Evolutionary conservation across 495 filamentous ascomycete genomes (phyloP).

Genomic region (Aspergillus baeticus): DNA sequence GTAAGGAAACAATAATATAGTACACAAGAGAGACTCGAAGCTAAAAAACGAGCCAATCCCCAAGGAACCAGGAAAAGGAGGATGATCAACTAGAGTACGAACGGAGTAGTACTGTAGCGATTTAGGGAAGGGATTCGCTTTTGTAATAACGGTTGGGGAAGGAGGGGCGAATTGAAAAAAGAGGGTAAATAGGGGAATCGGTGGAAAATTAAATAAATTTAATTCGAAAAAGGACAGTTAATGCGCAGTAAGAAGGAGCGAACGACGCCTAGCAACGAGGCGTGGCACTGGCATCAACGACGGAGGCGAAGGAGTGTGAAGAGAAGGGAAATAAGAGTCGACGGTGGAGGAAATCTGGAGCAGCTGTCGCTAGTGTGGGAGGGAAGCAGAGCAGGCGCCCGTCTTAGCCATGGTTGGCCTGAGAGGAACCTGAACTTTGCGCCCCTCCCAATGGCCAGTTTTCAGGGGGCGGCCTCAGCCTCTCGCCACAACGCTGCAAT

Average conservation of each 20-base stretch:
- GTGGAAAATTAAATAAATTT: neutral
- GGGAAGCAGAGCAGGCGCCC: neutral
- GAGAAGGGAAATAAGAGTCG: neutral
- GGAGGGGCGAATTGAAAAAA: constrained; percentile 4
- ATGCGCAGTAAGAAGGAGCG: constrained; percentile 17
- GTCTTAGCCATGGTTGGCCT: neutral
- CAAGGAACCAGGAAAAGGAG: neutral
- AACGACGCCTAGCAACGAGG: constrained; percentile 25
- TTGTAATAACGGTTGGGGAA: constrained; percentile 6
- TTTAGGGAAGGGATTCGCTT: constrained; percentile 11
- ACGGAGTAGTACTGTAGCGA: neutral
- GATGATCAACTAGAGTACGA: neutral
- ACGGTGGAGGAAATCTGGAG: constrained; percentile 9
- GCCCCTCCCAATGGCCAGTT: neutral
- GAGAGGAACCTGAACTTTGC: neutral
- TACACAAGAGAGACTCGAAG: neutral
- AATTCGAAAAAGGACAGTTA: constrained; percentile 7
- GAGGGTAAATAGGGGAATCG: constrained; percentile 5
- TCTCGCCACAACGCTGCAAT: neutral
- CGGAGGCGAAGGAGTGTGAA: neutral
- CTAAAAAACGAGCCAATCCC: constrained; percentile 7
- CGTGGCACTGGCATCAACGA: constrained; percentile 19
- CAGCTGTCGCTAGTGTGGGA: constrained; percentile 3
- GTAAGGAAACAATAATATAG: neutral
- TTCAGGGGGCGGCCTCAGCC: neutral